Evolutionary conservation across 495 filamentous ascomycete species (phyloP), one percentile per base, ranked within the genome.

Genomic region (Tuber aestivum): DNA sequence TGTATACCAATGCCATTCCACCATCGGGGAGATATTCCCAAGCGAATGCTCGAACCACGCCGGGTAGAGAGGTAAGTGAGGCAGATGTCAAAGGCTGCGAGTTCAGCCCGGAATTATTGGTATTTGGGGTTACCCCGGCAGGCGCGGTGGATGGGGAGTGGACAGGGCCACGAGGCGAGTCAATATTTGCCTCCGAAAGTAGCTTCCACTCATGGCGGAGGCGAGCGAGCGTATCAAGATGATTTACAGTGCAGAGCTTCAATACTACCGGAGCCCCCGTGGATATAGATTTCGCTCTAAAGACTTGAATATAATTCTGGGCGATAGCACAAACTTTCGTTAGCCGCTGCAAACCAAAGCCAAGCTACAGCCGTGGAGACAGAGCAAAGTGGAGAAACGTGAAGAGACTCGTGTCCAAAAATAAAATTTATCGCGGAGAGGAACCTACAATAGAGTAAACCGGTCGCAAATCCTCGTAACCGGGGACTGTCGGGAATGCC

Each of bases 1-100:
- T 38, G 40, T 83, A 83, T 74, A 83, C 56, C 32, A 83, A 71
- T 27, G 81, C 71, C 79, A 83, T 79, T 20, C 81, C 81, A 32
- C 81, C 81, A n/a, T 81, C 81, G 10, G 75, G 81, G 48, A 83
- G 74, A 74, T 83, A 83, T 71, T 83, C 81, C 81, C 81, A 83
- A n/a, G 76, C 78, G 48, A 74, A 83, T 14, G 81, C 81, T 44
- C 81, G 74, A n/a, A 79, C 65, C n/a, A 83, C 70, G 50, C 65
- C 70, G 23, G 78, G 78, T 45, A 81, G 72, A 70, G 72, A 74
- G 37, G 74, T 50, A 12, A 83, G 71, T 21, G 50, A 45, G 40
- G 70, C 32, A 9, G 75, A 9, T 35, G 37, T 44, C 61, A 45
- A 41, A 38, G 14, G 61, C 5, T 48, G 71, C 8, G 70, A 40